Percentiles rank a stretch among this genome's conserved stretches.
Conservation (phyloP, 495 filamentous ascomycete genomes). For the Tuber borchii region DNA sequence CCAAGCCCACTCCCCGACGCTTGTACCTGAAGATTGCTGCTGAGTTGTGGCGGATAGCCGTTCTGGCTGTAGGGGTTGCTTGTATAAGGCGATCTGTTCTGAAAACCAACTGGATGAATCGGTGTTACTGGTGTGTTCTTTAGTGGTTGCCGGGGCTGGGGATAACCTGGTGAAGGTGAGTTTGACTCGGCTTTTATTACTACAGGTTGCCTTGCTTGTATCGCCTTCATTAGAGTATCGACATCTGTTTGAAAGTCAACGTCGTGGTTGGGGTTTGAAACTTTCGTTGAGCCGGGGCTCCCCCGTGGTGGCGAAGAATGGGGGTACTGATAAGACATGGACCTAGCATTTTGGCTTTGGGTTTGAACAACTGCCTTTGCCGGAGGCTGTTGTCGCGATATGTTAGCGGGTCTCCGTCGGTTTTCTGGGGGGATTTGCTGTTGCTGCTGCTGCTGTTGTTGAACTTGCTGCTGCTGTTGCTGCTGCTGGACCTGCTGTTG, state of each 20-base stretch:
- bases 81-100: slow-evolving; percentile 21
- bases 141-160: slow-evolving; percentile 22
- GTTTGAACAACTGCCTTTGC: slow-evolving; percentile 15
- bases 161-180: slow-evolving; percentile 35
- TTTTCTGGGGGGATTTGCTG: slow-evolving; percentile 32
- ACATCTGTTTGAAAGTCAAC: slow-evolving; percentile 71
- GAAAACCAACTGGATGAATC: slow-evolving; percentile 30
- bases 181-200: slow-evolving; percentile 40
- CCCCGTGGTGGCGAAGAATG: slow-evolving; percentile 34
- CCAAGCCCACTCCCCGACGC: slow-evolving; percentile 21
- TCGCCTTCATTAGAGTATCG: slow-evolving; percentile 86
- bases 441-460: slow-evolving; percentile 23
- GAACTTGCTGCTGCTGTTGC: slow-evolving; percentile 18
- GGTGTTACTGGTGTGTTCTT: slow-evolving; percentile 33
- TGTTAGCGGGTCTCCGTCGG: neutral
- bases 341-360: slow-evolving; percentile 30
- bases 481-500: slow-evolving; percentile 23
- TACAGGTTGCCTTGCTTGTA: slow-evolving; percentile 59
- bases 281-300: slow-evolving; percentile 34
- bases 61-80: slow-evolving; percentile 17
- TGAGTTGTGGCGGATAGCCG: slow-evolving; percentile 27
- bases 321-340: slow-evolving; percentile 30
- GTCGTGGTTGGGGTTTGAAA: slow-evolving; percentile 43
- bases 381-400: neutral
- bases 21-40: slow-evolving; percentile 27